A percentile compares a stretch with the other conserved stretches of the same genome.
Evolutionary conservation across 1,284 basidiomycete species (phyloP).

Genomic region (Porogramme epimiltina): DNA sequence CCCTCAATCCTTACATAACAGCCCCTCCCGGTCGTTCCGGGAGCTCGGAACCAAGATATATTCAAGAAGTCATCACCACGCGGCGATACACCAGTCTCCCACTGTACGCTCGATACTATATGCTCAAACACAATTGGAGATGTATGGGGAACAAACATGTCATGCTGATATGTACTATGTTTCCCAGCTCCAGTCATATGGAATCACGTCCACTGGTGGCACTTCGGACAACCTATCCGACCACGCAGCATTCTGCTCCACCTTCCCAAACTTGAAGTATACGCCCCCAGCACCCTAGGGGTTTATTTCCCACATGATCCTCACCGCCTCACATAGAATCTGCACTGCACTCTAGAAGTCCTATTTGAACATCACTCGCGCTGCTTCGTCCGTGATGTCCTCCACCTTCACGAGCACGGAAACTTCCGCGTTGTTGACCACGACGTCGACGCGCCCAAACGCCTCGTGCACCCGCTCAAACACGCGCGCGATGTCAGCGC

Average conservation of each 20-base stretch:
- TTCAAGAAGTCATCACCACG: too few species aligned
- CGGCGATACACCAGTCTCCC: too few species aligned
- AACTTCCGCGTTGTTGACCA: conserved; percentile 44
- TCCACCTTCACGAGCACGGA: conserved; percentile 32
- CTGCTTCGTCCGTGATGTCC: conserved; percentile 23
- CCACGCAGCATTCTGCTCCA: conserved; percentile 27
- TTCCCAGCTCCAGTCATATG: too few species aligned
- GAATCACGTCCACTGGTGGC: too few species aligned
- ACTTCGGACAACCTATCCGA: conserved; percentile 32
- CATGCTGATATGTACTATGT: too few species aligned
- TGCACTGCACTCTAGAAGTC: conserved; percentile 30
- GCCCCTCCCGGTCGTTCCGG: too few species aligned
- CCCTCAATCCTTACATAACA: too few species aligned
- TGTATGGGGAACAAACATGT: too few species aligned
- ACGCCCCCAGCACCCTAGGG: conserved; percentile 32
- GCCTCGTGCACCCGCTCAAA: conserved; percentile 34
- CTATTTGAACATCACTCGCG: conserved; percentile 24
- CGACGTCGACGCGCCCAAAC: conserved; percentile 44
- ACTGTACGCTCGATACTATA: too few species aligned
- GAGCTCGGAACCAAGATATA: too few species aligned
- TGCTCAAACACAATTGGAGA: too few species aligned
- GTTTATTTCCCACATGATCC: conserved; percentile 28
- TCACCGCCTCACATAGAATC: conserved; percentile 23
- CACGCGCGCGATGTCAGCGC: conserved; percentile 31
- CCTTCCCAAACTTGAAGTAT: conserved; percentile 32